Evolutionary conservation across 495 filamentous ascomycete species (phyloP), one percentile per base, ranked within the genome.

Genomic region (Xylaria longipes): DNA sequence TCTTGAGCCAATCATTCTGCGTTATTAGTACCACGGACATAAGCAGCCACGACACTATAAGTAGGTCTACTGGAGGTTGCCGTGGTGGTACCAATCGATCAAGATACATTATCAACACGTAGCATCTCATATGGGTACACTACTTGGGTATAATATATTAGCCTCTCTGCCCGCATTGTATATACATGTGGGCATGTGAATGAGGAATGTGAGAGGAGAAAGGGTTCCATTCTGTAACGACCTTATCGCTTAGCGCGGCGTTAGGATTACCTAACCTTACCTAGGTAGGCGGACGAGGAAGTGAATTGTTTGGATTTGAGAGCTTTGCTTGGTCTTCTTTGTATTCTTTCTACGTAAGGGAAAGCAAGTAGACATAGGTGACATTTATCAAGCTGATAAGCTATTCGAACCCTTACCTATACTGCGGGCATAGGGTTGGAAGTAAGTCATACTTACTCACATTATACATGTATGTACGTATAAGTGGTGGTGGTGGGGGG

Each of bases 81-180:
- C 12, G 25, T 48, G 27, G 33, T 48, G 27, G 33, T 17, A 37
- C 62, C 62, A 65, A 65, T 65, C 25, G 62, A 65, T 65, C 62
- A 22, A 65, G 62, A 31, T 39, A 43, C 62, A 65, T 65, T 65
- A 65, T 65, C 62, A 65, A 65, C 41, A 48, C 39, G 62, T 65
- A 65, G 62, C 62, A 65, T 57, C 41, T 48, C 62, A 43, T 33
- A 61, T 61, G 57, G 57, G 11, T 29, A 14, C 50, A 14, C 50
- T 48, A n/a, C 45, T 48, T 48, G 45, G 45, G 17, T 9, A 43
- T 67, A 20, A 22, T n/a, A 29, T 48, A 41, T 58, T 33, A 69
- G 60, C 62, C 63, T n/a, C 48, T 52, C 48, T 52, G 48, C 48
- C n/a, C 9, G 17, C 43, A 22, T n/a, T 52, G 7, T 52, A n/a